Base-by-base conservation (phyloP, 78 protist genomes). In the Dictyostelium intermedium region DNA sequence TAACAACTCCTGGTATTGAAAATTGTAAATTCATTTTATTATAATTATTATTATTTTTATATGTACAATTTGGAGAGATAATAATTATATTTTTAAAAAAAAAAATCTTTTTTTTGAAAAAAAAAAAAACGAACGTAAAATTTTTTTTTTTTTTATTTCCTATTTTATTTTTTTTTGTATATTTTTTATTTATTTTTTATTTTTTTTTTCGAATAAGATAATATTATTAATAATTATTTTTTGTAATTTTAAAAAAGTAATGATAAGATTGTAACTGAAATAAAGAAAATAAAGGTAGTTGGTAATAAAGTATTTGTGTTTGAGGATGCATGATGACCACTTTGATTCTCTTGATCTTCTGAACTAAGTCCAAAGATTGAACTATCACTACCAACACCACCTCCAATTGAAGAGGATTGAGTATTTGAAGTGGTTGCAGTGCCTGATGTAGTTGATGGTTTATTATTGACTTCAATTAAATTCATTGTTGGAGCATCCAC, bases 1-100 rank as follows among this genome's bases (percentile, higher is more conserved):
- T 41, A 13, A 87, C 92, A 18, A 73, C 66, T 16, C 92, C 92
- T 78, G 92, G 85, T 23, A 87, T 87, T 63, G 76, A 41, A 63
- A 87, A 78, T 78, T 83, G 77, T 60, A 83, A 83, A 83, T 60
- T 83, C 87, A 83, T 83, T 83, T 35, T 47, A 3, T 10, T 43
- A 34, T 35, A 10, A 35, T 73, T 73, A 34, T 73, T 73, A 11
- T 73, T 35, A 3, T 73, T 35, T 35, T 16, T 50, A 50, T 50
- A 50, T 50, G n/a, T 50, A 50, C 61, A 50, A 50, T 66, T n/a
- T 7, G 27, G 10, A 14, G 10, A 50, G 10, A 14, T 2, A 50
- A 14, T 50, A 50, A 14, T 50, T 8, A 50, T 7, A 50, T 50
- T 50, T 50, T 14, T 14, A 50, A 50, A 50, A 50, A 14, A 50